These are phyloP conservation scores for Penicillium dipodomyicola DNA, from an alignment of 495 filamentous ascomycete species.

Conservation along the genomic window DNA sequence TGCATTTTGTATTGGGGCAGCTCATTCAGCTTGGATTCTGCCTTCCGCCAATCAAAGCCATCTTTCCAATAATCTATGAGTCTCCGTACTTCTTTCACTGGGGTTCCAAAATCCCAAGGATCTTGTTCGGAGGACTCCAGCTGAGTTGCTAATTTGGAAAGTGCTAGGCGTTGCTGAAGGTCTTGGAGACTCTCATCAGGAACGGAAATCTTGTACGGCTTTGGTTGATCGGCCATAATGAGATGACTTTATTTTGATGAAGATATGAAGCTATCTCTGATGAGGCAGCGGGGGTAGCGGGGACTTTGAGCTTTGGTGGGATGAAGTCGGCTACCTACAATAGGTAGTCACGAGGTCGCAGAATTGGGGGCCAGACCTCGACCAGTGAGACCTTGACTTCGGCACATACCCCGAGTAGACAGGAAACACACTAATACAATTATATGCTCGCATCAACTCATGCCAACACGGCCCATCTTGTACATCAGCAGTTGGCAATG, in stretches of 20 bases:
- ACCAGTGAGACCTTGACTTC: no score
- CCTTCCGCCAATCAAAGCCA: conserved; percentile 42
- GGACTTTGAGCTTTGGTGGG: not conserved
- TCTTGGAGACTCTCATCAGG: conserved; percentile 35
- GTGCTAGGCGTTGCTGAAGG: conserved; percentile 38
- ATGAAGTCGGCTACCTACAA: not conserved
- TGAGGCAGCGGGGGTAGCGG: not conserved
- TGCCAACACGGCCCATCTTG: no score
- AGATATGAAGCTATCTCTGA: not conserved
- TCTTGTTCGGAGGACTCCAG: conserved; percentile 37
- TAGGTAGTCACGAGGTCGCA: no score
- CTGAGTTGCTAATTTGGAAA: conserved; percentile 37
- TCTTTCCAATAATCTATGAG: conserved; percentile 40
- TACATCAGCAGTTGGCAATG: no score
- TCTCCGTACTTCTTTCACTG: conserved; percentile 37
- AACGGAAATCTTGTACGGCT: conserved; percentile 38
- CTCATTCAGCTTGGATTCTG: conserved; percentile 43
- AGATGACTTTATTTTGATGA: not conserved
- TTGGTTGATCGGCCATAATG: conserved; percentile 18
- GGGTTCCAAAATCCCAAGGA: conserved; percentile 40
- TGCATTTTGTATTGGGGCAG: conserved; percentile 42
- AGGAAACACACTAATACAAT: no score
- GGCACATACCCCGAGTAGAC: no score
- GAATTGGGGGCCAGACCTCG: no score
- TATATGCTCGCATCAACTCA: no score